Base-by-base conservation (phyloP, 805 yeast genomes). In the Teunomyces cretensis region DNA sequence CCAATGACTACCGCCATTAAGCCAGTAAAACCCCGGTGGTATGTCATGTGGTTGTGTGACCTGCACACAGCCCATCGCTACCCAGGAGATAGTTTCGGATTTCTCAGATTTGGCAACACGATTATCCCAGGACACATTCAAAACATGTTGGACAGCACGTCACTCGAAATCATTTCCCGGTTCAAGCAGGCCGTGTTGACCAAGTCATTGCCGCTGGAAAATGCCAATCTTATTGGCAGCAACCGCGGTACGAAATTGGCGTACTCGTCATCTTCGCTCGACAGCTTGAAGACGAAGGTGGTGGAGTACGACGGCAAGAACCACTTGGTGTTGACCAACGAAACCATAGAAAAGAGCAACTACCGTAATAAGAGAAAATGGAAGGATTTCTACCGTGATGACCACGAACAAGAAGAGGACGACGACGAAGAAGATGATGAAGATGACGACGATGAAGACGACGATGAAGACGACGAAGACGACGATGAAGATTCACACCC, bases 281-380 rank as follows among this genome's bases (percentile, higher is more conserved):
- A 57, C 39, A 42, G 57, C 6, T 58, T 69, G 15, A 50, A 53
- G 24, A 49, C 70, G 16, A 69, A 67, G 49, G 61, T 70, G 14
- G 74, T 69, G 24, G 75, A 70, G 45, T 70, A 68, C 51, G 64
- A 64, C 36, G 74, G 74, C 11, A 46, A 41, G 13, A 58, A 58
- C 48, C 69, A 67, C 46, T 50, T 68, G 33, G 74, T 72, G 4
- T 58, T 63, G 35, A 65, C 69, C 32, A 70, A 70, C 48, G 70
- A 63, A 6, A 55, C 51, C 39, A 65, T 70, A 22, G 70, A 67
- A 30, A 53, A 53, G 22, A 45, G 53, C 19, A 62, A 57, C 42
- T 44, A 41, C n/a, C 47, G 54, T 9, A 67, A 61, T 48, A 70
- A 67, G 48, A 60, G 74, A 35, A 64, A 61, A 45, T 70, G 75